Evolutionary conservation across 2,329 filamentous ascomycete genomes (phyloP).

Genomic region (Pseudogymnoascus sp.): DNA sequence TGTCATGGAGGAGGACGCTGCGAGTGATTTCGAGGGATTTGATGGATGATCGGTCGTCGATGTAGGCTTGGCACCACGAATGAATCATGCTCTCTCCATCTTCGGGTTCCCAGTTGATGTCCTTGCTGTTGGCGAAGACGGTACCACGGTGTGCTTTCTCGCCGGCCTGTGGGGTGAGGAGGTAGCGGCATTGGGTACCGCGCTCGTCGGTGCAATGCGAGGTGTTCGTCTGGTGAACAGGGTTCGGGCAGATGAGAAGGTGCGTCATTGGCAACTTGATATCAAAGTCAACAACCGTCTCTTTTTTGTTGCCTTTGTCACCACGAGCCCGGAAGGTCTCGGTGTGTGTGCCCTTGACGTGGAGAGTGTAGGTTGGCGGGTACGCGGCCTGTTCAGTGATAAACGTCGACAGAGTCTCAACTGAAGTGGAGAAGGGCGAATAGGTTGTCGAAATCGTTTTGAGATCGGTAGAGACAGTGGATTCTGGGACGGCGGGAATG

Average conservation of each 20-base stretch:
- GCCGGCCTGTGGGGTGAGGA: conserved; percentile 48
- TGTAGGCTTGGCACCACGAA: conserved; percentile 61
- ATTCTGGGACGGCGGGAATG: conserved; percentile 20
- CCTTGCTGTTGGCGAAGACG: conserved; percentile 39
- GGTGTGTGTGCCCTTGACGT: conserved; percentile 26
- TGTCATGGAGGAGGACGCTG: conserved; percentile 53
- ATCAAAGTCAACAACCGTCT: conserved; percentile 51
- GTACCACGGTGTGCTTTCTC: conserved; percentile 60
- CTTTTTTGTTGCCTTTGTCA: conserved; percentile 36
- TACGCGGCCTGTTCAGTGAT: conserved; percentile 22
- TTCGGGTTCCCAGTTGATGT: conserved; percentile 36
- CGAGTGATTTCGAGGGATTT: conserved; percentile 48
- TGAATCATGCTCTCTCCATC: conserved; percentile 17
- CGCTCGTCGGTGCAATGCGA: conserved; percentile 13
- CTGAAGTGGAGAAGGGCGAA: conserved; percentile 21
- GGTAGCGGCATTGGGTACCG: conserved; percentile 32
- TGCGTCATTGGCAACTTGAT: conserved; percentile 51
- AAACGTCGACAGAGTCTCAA: conserved; percentile 19
- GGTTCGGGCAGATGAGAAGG: conserved; percentile 42
- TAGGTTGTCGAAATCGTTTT: conserved; percentile 22
- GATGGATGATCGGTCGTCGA: conserved; percentile 47
- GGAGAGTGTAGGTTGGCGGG: conserved; percentile 22
- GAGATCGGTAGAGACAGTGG: conserved; percentile 18
- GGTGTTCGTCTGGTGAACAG: conserved; percentile 20
- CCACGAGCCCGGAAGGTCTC: conserved; percentile 17